Evolutionary conservation across 768 basidiomycete genomes (phyloP), one percentile per base, ranked within the genome.

Genomic region (Rhizopogon vesiculosus): DNA sequence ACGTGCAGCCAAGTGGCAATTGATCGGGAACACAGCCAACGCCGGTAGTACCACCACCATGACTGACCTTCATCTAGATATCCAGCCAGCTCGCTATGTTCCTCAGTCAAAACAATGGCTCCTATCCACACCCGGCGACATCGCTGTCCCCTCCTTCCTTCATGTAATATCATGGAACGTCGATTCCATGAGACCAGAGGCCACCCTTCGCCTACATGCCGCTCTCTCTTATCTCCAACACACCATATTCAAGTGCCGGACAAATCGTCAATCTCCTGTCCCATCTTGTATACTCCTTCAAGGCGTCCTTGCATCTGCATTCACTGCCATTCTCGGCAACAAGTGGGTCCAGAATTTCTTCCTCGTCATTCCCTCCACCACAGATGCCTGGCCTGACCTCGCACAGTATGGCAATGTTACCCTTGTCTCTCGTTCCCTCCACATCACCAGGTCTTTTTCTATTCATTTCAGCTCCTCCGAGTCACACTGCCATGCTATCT

Each of bases 151-250:
- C 29, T 51, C 69, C 38, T 67, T 66, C 43, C 66, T 86, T 59
- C 71, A 70, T 48, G 64, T 89, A 42, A 67, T 87, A 58, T 81
- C 84, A 22, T 89, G 86, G 85, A 87, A 89, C 65, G 64, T 87
- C 55, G 78, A 83, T 61, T 80, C 76, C 61, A 57, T 62, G 40
- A 65, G 65, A 29, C 55, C 63, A 0, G 60, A 75, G 39, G 56
- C 58, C 12, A 64, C 64, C 42, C 70, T 71, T 53, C 78, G 86
- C 7, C 69, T 83, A 48, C 56, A 58, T 2, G 63, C 72, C 5
- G 74, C 75, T 18, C 70, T 87, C 51, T 69, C 74, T 7, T 75
- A 85, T 64, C 71, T 87, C 54, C 76, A 80, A 61, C 61, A 67
- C 29, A 72, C 76, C 2, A 72, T 82, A 1, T 74, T 86, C 58